phyloP scores from a whole-genome alignment of 305 asterid species.

The Galium porrigens region DNA sequence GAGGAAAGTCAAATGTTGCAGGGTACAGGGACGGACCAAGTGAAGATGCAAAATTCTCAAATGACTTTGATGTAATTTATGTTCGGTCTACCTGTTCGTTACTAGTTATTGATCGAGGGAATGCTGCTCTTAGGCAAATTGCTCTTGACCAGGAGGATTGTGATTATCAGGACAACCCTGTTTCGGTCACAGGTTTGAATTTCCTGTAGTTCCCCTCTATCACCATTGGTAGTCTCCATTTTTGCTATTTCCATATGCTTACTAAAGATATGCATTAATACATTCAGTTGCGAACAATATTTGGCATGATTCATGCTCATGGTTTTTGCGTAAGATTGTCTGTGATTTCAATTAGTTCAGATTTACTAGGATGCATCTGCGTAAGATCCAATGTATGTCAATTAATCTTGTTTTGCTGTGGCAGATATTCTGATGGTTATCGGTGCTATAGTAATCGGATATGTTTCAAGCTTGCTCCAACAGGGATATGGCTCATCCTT shows the following conservation, averaged over 20 bases:
- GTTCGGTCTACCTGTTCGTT: conserved; percentile 71
- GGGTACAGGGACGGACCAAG: conserved; percentile 98
- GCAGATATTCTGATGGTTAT: conserved; percentile 83
- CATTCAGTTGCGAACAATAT: background rate
- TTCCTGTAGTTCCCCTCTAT: background rate
- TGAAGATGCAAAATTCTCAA: conserved; percentile 86
- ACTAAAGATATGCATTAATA: background rate
- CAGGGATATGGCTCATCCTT: conserved; percentile 70
- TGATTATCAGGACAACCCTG: conserved; percentile 45
- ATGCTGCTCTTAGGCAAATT: conserved; percentile 93
- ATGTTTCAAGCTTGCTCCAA: conserved; percentile 56
- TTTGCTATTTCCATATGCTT: background rate
- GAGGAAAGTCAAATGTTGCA: conserved; percentile 81
- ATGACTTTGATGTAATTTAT: conserved; percentile 74
- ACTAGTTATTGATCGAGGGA: conserved; percentile 81
- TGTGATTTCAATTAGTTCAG: background rate
- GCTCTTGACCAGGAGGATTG: conserved; percentile 77
- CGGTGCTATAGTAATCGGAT: conserved; percentile 71
- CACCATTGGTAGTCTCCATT: background rate
- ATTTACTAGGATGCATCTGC: background rate
- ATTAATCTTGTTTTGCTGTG: conserved; percentile 14
- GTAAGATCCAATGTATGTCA: background rate
- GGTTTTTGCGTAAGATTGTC: background rate
- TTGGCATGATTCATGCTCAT: background rate
- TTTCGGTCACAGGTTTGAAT: conserved; percentile 48